Percentiles rank a stretch among this genome's conserved stretches.
phyloP scores from a whole-genome alignment of 345 rosid species.

The Brassica cretica region DNA sequence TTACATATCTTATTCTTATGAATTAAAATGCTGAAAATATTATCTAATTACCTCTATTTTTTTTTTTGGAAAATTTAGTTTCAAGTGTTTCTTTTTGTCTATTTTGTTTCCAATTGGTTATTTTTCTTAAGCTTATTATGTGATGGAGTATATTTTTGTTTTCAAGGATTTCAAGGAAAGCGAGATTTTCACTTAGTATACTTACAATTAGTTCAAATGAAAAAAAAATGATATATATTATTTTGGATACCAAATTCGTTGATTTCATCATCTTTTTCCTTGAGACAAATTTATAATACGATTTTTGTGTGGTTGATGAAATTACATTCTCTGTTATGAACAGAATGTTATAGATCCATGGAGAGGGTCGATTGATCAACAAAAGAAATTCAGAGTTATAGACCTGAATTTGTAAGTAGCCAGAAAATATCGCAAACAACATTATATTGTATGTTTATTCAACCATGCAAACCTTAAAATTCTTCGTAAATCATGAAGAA shows the following conservation, averaged over 20 bases:
- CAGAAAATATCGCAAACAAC: conserved; percentile 11
- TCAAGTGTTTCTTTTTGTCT: background rate
- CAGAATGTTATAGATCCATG: conserved; percentile 30
- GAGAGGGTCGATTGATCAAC: conserved; percentile 31
- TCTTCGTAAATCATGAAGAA: background rate
- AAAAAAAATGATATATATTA: background rate
- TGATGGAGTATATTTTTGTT: background rate
- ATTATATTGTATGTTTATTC: conserved; percentile 1
- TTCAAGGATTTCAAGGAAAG: background rate
- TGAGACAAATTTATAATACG: background rate
- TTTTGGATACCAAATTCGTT: background rate
- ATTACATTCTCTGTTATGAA: conserved; percentile 5
- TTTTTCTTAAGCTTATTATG: background rate
- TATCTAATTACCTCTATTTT: background rate
- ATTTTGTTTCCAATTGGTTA: background rate
- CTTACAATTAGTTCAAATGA: background rate
- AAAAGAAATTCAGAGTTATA: conserved; percentile 28
- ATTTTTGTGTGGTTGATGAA: conserved; percentile 11
- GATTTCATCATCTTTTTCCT: background rate
- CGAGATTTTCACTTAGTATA: background rate
- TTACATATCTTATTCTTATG: background rate
- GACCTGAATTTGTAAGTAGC: conserved; percentile 36
- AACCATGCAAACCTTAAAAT: background rate
- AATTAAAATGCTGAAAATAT: background rate
- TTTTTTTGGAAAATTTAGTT: background rate